These are phyloP conservation scores for Yamadazyma pseudoaaseri DNA, from an alignment of 1,139 yeast species.

Conservation along the genomic window DNA sequence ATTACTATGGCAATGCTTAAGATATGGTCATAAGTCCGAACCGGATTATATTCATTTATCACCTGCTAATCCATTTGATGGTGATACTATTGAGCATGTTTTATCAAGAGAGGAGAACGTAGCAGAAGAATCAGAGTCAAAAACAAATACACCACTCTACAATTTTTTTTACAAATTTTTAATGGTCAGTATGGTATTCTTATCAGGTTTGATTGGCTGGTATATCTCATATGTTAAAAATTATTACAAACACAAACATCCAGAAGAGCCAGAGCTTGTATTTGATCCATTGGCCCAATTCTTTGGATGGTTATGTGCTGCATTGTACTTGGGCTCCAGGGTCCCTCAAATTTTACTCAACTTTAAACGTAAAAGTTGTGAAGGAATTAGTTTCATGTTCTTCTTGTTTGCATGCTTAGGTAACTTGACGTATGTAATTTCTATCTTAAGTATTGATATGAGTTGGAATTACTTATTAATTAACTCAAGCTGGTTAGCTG, in stretches of 20 bases:
- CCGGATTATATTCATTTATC: constrained; percentile 76
- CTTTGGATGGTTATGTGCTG: constrained; percentile 91
- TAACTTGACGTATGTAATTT: constrained; percentile 82
- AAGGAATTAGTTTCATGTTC: constrained; percentile 88
- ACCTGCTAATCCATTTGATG: constrained; percentile 85
- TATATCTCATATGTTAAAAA: constrained; percentile 55
- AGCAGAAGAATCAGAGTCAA: constrained; percentile 10
- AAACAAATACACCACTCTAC: constrained; percentile 5
- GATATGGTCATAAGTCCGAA: constrained; percentile 56
- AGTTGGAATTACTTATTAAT: constrained; percentile 70
- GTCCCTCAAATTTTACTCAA: constrained; percentile 86
- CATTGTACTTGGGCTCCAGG: constrained; percentile 81
- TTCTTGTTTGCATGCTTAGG: constrained; percentile 93
- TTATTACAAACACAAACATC: constrained; percentile 27
- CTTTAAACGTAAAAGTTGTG: constrained; percentile 82
- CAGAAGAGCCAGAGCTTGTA: constrained; percentile 36
- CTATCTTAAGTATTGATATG: constrained; percentile 74
- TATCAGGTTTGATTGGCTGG: constrained; percentile 88
- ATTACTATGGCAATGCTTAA: constrained; percentile 74
- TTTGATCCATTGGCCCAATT: constrained; percentile 80
- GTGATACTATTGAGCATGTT: constrained; percentile 61
- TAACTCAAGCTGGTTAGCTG: constrained; percentile 90
- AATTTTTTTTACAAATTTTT: constrained; percentile 45
- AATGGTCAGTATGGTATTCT: constrained; percentile 66
- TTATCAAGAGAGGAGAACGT: constrained; percentile 37